Base-by-base conservation (phyloP, 352 stramenopile genomes). In the Aphanomyces euteiches region DNA sequence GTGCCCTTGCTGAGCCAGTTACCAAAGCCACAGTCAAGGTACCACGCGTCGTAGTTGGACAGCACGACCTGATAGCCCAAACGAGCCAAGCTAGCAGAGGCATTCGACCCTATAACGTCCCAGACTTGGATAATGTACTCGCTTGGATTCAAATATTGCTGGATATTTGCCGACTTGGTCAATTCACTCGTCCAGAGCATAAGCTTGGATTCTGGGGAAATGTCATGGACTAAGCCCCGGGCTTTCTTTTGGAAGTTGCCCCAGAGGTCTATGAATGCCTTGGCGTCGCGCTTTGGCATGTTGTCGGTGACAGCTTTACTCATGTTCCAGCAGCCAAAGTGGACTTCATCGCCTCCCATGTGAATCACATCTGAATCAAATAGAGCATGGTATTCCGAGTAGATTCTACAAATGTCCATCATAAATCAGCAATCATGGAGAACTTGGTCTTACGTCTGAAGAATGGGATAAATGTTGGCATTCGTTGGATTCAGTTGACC, bases 331-430 rank as follows among this genome's bases (percentile, higher is more conserved):
- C 72, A 75, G 34, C 28, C 28, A 8, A 72, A 40, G 39, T 64
- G 68, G 8, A 74, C 67, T 64, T 75, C 72, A 47, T 75, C 72
- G 10, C 72, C 72, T 38, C 72, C 72, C 67, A 75, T 74, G 47
- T 75, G 72, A 17, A 75, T 34, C 15, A 74, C 41, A 37, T 75
- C 56, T 21, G 38, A 37, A 28, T 66, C 53, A 38, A 75, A 75
- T 4, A 75, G 15, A 19, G 7, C 36, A 28, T 50, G 17, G 3
- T 75, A 48, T 45, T 75, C 72, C 5, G 7, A 45, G 48, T 67
- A 75, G 39, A 75, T 41, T 41, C 56, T 66, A 64, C 8, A 47
- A 53, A 53, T 53, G 45, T 15, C 45, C n/a, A 53, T n/a, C 13
- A 53, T 58, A 19, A 58, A 36, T 7, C 50, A 58, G 36, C 43